Conservation (phyloP, 2,329 filamentous ascomycete genomes). For the Drechmeria coniospora region DNA sequence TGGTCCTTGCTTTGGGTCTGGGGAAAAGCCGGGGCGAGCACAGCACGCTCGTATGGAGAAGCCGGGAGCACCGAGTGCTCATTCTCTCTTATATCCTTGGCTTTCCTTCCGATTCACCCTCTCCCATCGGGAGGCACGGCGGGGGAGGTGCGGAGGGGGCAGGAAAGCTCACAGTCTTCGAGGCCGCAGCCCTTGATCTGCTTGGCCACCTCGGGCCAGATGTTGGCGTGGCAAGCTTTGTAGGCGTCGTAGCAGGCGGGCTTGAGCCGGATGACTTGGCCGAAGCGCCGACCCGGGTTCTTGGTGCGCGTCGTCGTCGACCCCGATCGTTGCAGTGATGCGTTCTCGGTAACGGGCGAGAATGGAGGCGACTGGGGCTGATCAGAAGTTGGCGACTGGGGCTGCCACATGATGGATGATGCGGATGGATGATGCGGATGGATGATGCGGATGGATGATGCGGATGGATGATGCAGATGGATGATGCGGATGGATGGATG, state of each 20-base stretch:
- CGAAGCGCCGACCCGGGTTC: constrained; percentile 41
- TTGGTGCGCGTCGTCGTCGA: constrained; percentile 12
- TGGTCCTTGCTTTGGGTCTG: background rate
- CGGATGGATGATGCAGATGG: too few relatives aligned
- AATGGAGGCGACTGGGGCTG: constrained; percentile 3
- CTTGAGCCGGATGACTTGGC: constrained; percentile 59
- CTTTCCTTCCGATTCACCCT: too few relatives aligned
- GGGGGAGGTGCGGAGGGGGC: background rate
- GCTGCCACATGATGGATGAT: background rate
- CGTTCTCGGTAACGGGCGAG: background rate
- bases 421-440: too few relatives aligned
- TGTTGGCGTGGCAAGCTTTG: constrained; percentile 55
- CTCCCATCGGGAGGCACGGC: too few relatives aligned
- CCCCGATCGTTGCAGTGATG: background rate
- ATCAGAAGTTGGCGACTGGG: constrained; percentile 4
- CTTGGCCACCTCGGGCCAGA: constrained; percentile 64
- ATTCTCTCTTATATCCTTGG: too few relatives aligned
- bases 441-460: too few relatives aligned
- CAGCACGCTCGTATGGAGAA: too few relatives aligned
- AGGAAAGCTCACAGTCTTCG: constrained; percentile 45
- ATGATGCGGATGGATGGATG: background rate
- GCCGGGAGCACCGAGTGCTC: too few relatives aligned
- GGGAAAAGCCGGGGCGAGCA: background rate
- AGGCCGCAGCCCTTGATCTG: constrained; percentile 67
- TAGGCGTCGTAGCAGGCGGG: constrained; percentile 51